Base-by-base conservation (phyloP, 2,329 filamentous ascomycete species). In the Trichoderma atroviride region DNA sequence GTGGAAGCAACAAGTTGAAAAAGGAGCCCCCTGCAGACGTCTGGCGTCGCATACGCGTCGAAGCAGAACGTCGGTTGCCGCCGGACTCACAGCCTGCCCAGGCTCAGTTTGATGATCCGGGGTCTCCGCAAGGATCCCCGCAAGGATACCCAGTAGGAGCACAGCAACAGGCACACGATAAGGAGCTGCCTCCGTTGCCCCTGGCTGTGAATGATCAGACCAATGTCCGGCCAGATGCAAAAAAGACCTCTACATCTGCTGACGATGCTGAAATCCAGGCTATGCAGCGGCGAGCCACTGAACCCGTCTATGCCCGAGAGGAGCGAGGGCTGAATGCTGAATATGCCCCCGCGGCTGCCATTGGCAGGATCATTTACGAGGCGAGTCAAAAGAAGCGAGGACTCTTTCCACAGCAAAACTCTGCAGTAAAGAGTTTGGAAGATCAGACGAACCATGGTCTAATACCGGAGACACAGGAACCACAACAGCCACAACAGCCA, bases 21-120 rank as follows among this genome's bases (percentile, higher is more conserved):
- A 89, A 89, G 71, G 83, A 87, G 2, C 87, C 85, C 0, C 86
- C 87, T 1, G 80, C 78, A n/a, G 86, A 88, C 60, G 78, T 81
- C 1, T 83, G 82, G 81, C 81, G 82, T 72, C 78, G 77, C 61
- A 76, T 77, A 29, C 80, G 83, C 43, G 76, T 75, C n/a, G 83
- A 84, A 35, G 79, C 81, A 3, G 84, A 85, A 66, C 80, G 79
- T 37, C 79, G 55, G 5, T 24, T 72, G 55, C 70, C 70, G 35
- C 65, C 71, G 37, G 61, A 65, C 33, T 60, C 72, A 3, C 69
- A 68, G 16, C 61, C 31, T 40, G 27, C 16, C 2, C 31, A 61
- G 31, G 27, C n/a, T 5, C 35, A 61, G 29, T 60, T 57, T 11
- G 55, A 55, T 6, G 64, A 69, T 58, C 56, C 57, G 5, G 55